A percentile compares a stretch with the other conserved stretches of the same genome.
Conservation (phyloP, 768 basidiomycete species). For the Podaxis carcinomalis region DNA sequence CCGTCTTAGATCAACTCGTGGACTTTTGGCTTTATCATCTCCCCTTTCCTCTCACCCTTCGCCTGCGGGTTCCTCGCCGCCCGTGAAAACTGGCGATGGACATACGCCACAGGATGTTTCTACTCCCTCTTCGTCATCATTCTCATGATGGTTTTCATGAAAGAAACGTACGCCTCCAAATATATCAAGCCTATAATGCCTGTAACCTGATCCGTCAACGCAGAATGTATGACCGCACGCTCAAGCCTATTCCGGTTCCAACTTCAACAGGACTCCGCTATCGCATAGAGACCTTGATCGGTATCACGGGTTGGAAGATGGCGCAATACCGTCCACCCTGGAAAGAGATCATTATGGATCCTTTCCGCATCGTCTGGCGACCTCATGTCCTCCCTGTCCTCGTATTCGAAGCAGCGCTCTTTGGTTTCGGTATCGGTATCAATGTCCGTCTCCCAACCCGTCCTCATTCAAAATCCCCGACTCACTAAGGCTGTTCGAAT, state of each 20-base stretch:
- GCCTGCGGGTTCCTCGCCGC: constrained; percentile 67
- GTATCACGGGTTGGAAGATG: constrained; percentile 59
- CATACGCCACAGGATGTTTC: constrained; percentile 62
- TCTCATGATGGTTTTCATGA: constrained; percentile 55
- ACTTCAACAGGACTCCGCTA: constrained; percentile 41
- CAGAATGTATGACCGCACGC: constrained; percentile 60
- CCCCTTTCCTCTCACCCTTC: constrained; percentile 62
- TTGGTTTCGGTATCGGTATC: constrained; percentile 28
- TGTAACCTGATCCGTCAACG: neutral
- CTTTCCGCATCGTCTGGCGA: constrained; percentile 54
- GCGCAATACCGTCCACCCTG: constrained; percentile 53
- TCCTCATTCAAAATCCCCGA: neutral
- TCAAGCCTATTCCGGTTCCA: constrained; percentile 43
- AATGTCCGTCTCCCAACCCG: constrained; percentile 26
- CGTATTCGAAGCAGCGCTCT: constrained; percentile 42
- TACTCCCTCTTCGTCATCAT: constrained; percentile 52
- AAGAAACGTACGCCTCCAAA: constrained; percentile 51
- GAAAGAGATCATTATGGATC: constrained; percentile 37
- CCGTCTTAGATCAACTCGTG: constrained; percentile 52
- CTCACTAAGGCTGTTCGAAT: constrained; percentile 13
- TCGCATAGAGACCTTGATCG: constrained; percentile 56
- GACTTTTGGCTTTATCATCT: constrained; percentile 71
- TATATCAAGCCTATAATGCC: neutral
- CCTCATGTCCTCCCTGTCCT: constrained; percentile 53
- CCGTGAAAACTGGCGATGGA: constrained; percentile 56